These are phyloP conservation scores for Cadophora malorum DNA, from an alignment of 2,329 filamentous ascomycete genomes.

Conservation along the genomic window DNA sequence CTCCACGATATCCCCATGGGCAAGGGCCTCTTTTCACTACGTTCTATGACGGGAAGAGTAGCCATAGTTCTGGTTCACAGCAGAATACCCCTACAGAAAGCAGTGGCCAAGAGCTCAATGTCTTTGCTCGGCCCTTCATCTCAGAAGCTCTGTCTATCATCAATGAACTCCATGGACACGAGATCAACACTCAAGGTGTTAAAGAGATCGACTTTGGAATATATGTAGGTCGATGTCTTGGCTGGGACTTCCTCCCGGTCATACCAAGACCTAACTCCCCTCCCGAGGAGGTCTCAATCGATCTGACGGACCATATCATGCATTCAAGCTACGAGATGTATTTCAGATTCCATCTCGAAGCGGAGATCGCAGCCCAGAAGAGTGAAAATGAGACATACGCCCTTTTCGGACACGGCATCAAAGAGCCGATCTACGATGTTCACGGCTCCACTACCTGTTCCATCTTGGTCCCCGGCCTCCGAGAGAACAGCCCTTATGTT, in stretches of 20 bases:
- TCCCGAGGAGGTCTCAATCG: neutral
- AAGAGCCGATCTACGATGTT: neutral
- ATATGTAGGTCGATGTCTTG: slow-evolving; percentile 22
- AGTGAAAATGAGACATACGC: slow-evolving; percentile 31
- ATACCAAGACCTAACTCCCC: slow-evolving; percentile 16
- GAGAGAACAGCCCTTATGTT: slow-evolving; percentile 34
- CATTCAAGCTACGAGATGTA: slow-evolving; percentile 19
- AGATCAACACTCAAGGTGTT: slow-evolving; percentile 24
- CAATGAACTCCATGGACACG: slow-evolving; percentile 25
- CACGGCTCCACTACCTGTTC: slow-evolving; percentile 5
- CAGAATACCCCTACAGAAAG: neutral
- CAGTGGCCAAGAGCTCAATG: slow-evolving; percentile 21
- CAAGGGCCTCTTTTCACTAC: too few species aligned
- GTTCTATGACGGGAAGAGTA: neutral
- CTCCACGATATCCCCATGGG: neutral
- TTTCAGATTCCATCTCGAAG: slow-evolving; percentile 26
- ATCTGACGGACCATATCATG: neutral
- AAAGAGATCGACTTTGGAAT: slow-evolving; percentile 22
- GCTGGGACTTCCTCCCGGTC: slow-evolving; percentile 24
- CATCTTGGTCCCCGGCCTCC: slow-evolving; percentile 31
- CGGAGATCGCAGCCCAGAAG: slow-evolving; percentile 26
- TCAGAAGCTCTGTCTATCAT: slow-evolving; percentile 29
- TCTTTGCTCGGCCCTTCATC: slow-evolving; percentile 33
- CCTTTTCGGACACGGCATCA: slow-evolving; percentile 26
- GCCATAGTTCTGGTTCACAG: neutral